Evolutionary conservation across 257 asterid genomes (phyloP), one percentile per base, ranked within the genome.

Genomic region (Ilex aquifolium): DNA sequence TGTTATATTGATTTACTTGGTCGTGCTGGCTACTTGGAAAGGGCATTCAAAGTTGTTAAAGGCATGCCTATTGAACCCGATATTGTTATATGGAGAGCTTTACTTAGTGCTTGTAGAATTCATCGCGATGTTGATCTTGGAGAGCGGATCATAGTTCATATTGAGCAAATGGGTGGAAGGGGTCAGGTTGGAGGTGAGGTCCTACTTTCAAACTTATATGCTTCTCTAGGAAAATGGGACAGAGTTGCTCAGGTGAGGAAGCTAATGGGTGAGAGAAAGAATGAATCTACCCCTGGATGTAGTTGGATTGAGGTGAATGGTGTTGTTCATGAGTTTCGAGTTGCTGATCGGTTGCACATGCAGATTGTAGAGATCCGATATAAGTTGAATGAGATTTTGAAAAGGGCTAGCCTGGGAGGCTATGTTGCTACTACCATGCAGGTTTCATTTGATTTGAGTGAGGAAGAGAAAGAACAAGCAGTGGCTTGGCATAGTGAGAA

Each of bases 211-310:
- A 90, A 88, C 74, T 50, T 85, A 69, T 83, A 85, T 71, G 90
- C 97, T 69, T 90, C 95, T 57, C 68, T 78, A 39, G 95, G 92
- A 6, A 84, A 84, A 72, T 85, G 95, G 96, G 91, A 84, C 44
- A 80, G 65, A 13, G 91, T 82, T 61, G 58, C 77, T 59, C 48
- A 30, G 55, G 63, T 77, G 49, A 81, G 96, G 65, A 59, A 77
- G 49, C 50, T 2, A 21, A 81, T 80, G 83, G 83, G 64, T 13
- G 64, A 72, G 58, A 73, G 67, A 56, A 82, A 71, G 68, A 79
- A 58, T 59, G 77, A 53, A 3, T 64, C 74, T 1, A 90, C 80
- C 56, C 79, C 83, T 15, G 95, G 95, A 30, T 75, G 81, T 56
- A 87, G 95, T 68, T 85, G 95, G 95, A 78, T 90, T 57, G 92